Evolutionary conservation across 805 yeast genomes (phyloP).

Genomic region (Zygosaccharomyces siamensis): DNA sequence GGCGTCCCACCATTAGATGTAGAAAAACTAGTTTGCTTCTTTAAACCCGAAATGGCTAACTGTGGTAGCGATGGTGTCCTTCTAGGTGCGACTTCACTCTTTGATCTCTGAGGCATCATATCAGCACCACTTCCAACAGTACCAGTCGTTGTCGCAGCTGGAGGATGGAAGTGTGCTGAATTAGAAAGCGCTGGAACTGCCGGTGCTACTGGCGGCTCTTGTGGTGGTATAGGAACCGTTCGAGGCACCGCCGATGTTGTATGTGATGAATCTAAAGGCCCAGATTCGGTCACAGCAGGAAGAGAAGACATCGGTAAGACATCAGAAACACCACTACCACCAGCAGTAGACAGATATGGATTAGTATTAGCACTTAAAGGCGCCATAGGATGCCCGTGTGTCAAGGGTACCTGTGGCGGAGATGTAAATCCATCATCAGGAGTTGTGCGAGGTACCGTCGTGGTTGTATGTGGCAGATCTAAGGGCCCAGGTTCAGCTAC

Average conservation of each 20-base stretch:
- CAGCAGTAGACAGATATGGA: background rate
- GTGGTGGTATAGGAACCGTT: background rate
- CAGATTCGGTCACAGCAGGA: background rate
- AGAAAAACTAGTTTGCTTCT: slow-evolving; percentile 25
- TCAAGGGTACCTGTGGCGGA: background rate
- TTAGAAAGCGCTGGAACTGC: background rate
- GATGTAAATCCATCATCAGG: slow-evolving; percentile 1
- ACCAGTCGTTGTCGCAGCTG: background rate
- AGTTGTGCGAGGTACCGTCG: background rate
- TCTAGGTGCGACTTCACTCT: slow-evolving; percentile 21
- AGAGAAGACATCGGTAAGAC: background rate
- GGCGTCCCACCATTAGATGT: slow-evolving; percentile 19
- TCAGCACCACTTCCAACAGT: background rate
- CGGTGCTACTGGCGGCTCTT: background rate
- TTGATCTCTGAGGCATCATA: slow-evolving; percentile 12
- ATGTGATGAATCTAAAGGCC: background rate
- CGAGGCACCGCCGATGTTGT: background rate
- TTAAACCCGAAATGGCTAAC: slow-evolving; percentile 25
- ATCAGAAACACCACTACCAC: background rate
- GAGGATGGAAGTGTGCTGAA: background rate
- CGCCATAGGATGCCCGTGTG: background rate
- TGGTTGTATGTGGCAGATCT: background rate
- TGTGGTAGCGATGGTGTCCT: slow-evolving; percentile 32
- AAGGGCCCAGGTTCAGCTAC: background rate
- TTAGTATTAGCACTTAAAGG: background rate